Percentiles rank a stretch among this genome's conserved stretches.
Evolutionary conservation across 2,329 filamentous ascomycete genomes (phyloP).

Genomic region (Dactylellina cionopaga): DNA sequence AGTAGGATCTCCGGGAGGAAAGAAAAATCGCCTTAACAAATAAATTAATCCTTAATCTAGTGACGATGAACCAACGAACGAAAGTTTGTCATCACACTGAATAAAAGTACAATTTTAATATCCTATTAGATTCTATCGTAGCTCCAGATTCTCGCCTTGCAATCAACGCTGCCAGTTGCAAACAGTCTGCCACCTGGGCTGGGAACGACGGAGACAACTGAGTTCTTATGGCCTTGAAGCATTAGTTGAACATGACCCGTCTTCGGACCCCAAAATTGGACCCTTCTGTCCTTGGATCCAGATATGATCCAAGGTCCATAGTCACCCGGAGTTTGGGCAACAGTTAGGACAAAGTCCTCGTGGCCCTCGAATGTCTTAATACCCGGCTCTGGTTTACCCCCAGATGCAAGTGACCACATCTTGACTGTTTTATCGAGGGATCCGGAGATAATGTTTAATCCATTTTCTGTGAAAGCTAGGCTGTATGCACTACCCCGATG

Average conservation of each 20-base stretch:
- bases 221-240: slow-evolving; percentile 99
- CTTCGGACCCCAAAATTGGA: slow-evolving; percentile 97
- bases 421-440: slow-evolving; percentile 89
- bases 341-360: slow-evolving; percentile 96
- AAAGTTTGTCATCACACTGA: too few relatives aligned
- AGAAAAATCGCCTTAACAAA: too few relatives aligned
- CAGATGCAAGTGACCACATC: slow-evolving; percentile 79
- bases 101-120: too few relatives aligned
- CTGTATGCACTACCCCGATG: slow-evolving; percentile 64
- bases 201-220: slow-evolving; percentile 96
- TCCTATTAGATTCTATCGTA: slow-evolving; percentile 52
- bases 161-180: slow-evolving; percentile 95
- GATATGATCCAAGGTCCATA: slow-evolving; percentile 89
- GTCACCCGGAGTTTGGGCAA: slow-evolving; percentile 87
- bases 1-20: too few relatives aligned
- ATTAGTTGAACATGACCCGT: slow-evolving; percentile 95
- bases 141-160: slow-evolving; percentile 93
- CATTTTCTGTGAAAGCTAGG: slow-evolving; percentile 46
- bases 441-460: slow-evolving; percentile 92
- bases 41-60: too few relatives aligned
- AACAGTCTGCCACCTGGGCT: slow-evolving; percentile 89
- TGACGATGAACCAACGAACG: too few relatives aligned
- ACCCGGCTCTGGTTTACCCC: slow-evolving; percentile 88
- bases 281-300: slow-evolving; percentile 94
- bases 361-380: slow-evolving; percentile 97